Evolutionary conservation across 495 filamentous ascomycete species (phyloP).

Genomic region (Neurospora hispaniola): DNA sequence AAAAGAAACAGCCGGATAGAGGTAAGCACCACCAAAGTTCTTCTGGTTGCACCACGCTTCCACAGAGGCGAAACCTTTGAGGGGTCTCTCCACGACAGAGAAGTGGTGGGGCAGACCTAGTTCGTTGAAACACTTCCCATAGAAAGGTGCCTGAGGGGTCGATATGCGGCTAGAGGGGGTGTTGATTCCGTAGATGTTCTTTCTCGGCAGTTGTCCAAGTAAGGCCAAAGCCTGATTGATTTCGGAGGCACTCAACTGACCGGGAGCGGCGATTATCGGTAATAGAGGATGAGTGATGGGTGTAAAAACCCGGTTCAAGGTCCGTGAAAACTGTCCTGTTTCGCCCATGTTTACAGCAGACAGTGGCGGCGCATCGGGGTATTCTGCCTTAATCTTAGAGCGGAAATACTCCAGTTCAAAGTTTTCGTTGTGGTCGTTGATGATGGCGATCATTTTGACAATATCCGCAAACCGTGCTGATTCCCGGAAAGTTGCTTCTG

Average conservation of each 20-base stretch:
- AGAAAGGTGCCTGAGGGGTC: conserved; percentile 68
- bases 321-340: conserved; percentile 67
- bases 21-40: conserved; percentile 67
- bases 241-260: conserved; percentile 72
- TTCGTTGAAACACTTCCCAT: conserved; percentile 83
- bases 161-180: conserved; percentile 47
- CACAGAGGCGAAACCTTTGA: conserved; percentile 44
- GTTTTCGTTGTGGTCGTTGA: conserved; percentile 67
- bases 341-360: conserved; percentile 82
- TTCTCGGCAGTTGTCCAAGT: conserved; percentile 71
- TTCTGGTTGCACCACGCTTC: conserved; percentile 58
- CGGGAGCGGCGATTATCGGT: conserved; percentile 74
- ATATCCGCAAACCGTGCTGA: conserved; percentile 69
- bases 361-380: conserved; percentile 54
- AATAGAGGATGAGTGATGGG: conserved; percentile 77
- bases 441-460: conserved; percentile 80
- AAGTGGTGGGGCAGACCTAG: conserved; percentile 73
- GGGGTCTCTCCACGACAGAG: conserved; percentile 59
- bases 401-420: conserved; percentile 84
- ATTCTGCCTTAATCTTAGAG: conserved; percentile 56
- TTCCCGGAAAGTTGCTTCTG: conserved; percentile 55
- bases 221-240: conserved; percentile 69
- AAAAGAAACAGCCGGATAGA: conserved; percentile 57
- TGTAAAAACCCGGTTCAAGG: conserved; percentile 72
- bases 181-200: conserved; percentile 68